phyloP scores from a whole-genome alignment of 768 basidiomycete genomes.

The Termitomyces sp. region DNA sequence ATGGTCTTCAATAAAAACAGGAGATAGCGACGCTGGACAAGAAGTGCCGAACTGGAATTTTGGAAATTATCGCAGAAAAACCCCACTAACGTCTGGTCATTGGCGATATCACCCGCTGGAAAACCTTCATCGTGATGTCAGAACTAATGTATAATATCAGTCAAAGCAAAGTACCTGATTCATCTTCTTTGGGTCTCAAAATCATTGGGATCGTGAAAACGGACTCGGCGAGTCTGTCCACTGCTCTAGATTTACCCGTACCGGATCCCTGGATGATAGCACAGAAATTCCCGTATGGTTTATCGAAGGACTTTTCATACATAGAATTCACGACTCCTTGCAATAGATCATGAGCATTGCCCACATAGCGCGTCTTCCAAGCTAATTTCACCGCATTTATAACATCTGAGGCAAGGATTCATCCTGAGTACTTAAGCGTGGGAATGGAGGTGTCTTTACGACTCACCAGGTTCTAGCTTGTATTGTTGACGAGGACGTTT shows the following conservation, averaged over 20 bases:
- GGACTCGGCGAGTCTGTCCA: not conserved
- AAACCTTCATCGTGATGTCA: not conserved
- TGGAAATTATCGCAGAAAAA: too few species aligned
- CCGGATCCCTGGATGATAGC: too few species aligned
- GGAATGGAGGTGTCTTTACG: not conserved
- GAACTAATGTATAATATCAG: not conserved
- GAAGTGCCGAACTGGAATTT: not conserved
- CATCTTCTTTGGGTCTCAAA: not conserved
- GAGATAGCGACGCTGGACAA: not conserved
- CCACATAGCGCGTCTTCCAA: not conserved
- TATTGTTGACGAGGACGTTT: not conserved
- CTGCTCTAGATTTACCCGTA: too few species aligned
- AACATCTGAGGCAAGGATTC: not conserved
- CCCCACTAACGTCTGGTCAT: too few species aligned
- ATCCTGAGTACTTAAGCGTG: not conserved
- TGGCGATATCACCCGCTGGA: not conserved
- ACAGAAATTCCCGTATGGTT: not conserved
- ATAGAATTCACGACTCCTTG: not conserved
- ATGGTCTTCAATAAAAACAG: not conserved
- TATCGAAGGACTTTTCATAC: not conserved
- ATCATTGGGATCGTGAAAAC: not conserved
- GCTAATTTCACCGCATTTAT: not conserved
- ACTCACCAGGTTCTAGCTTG: not conserved
- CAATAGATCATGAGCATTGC: not conserved
- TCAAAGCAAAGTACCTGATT: not conserved